A percentile compares a stretch with the other conserved stretches of the same genome.
These are phyloP conservation scores for Hirsutella thompsonii DNA, from an alignment of 2,329 filamentous ascomycete species.

Conservation along the genomic window DNA sequence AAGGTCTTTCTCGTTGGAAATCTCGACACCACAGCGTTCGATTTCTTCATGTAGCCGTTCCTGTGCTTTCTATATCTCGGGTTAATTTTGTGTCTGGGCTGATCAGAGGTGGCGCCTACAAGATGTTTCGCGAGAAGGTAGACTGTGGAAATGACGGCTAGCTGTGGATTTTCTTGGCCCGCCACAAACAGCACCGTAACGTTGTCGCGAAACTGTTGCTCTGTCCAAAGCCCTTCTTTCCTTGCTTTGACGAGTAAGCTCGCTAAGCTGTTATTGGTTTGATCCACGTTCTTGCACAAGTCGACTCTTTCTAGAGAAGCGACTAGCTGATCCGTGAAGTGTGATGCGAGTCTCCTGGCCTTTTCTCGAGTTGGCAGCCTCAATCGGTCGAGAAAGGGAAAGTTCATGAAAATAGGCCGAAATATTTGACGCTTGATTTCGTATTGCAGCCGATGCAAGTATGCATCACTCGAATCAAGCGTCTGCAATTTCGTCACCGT, in stretches of 20 bases:
- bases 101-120: constrained; percentile 2
- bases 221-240: constrained; percentile 12
- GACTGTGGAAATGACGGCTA: constrained; percentile 20
- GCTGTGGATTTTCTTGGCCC: constrained; percentile 27
- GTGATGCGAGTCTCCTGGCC: constrained; percentile 12
- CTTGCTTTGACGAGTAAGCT: constrained; percentile 10
- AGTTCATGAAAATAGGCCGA: constrained; percentile 20
- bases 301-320: constrained; percentile 4
- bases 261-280: constrained; percentile 4
- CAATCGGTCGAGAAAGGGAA: constrained; percentile 16
- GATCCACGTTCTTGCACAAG: not conserved
- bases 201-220: constrained; percentile 26
- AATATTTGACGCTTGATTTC: constrained; percentile 19
- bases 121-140: constrained; percentile 22
- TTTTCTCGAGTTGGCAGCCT: constrained; percentile 13
- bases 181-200: constrained; percentile 25
- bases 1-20: constrained; percentile 9
- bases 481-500: constrained; percentile 7
- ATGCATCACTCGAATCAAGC: constrained; percentile 8
- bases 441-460: constrained; percentile 12
- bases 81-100: not conserved
- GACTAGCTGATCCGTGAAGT: constrained; percentile 13
- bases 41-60: constrained; percentile 18
- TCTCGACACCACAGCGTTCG: constrained; percentile 1
- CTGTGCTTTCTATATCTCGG: constrained; percentile 14